Base-by-base conservation (phyloP, 208 protist species). In the Strigomonas culicis region DNA sequence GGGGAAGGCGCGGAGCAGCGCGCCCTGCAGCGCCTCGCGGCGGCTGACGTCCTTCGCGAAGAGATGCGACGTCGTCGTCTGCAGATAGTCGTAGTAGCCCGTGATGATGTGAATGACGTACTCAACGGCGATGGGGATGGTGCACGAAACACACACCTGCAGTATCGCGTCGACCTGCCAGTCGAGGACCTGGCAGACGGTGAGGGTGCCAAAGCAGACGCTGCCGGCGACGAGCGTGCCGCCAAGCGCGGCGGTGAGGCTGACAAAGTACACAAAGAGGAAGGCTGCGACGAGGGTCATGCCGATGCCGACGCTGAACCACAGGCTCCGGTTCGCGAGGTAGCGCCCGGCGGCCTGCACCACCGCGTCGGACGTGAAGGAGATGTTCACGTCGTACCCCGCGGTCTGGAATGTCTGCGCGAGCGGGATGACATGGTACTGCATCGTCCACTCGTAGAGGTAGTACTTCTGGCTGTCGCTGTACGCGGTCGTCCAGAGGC, bases 11-110 rank as follows among this genome's bases (percentile, higher is more conserved):
- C 79, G 74, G 8, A 80, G 61, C 8, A 84, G 10, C 46, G 82
- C 51, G 6, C 72, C 78, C 57, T 65, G 70, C 27, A 85, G 34
- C 8, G 82, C 82, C 8, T 52, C 43, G 3, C 39, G 32, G 30
- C 72, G 64, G 34, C 75, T 81, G 21, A 79, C 70, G 28, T 70
- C 63, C 15, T 44, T 41, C 11, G 82, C 82, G 34, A 88, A 81
- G 30, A 88, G 67, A 51, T 84, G 68, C 25, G 82, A 85, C 31
- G 79, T 80, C 31, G 78, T 80, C 47, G 70, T 75, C 46, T 88
- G 75, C 59, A 88, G 61, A 61, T 83, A 88, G 63, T 88, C 82
- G 22, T 74, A 75, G 72, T 88, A 88, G 13, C 76, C 79, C 30
- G 63, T 72, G 43, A 65, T 60, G 49, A 83, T 70, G 67, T 84